Evolutionary conservation across 2,329 filamentous ascomycete genomes (phyloP).

Genomic region (Berkeleyomyces rouxiae): DNA sequence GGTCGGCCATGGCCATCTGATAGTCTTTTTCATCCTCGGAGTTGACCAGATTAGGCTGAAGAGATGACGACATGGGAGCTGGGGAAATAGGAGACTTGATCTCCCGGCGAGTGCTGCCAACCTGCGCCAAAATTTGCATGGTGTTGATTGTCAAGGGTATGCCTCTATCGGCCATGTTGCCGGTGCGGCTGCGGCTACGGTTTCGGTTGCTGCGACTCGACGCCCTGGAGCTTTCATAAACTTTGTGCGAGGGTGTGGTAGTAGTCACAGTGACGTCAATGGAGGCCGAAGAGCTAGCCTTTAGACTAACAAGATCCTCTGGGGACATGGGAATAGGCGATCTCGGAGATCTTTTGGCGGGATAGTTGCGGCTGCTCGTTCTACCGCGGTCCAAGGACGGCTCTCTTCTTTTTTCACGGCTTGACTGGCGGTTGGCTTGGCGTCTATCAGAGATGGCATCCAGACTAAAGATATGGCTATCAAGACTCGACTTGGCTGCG

Average conservation of each 20-base stretch:
- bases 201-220: conserved; percentile 26
- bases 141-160: conserved; percentile 48
- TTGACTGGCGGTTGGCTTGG: background rate
- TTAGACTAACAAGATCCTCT: conserved; percentile 55
- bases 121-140: conserved; percentile 20
- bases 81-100: conserved; percentile 9
- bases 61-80: conserved; percentile 41
- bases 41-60: conserved; percentile 31
- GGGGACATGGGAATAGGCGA: conserved; percentile 92
- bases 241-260: conserved; percentile 11
- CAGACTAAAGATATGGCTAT: conserved; percentile 74
- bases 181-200: conserved; percentile 21
- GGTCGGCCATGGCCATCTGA: conserved; percentile 33
- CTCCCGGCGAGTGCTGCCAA: background rate
- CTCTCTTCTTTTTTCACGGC: conserved; percentile 27
- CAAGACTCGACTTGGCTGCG: conserved; percentile 47
- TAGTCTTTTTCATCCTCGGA: conserved; percentile 53
- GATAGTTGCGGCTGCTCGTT: conserved; percentile 45
- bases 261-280: conserved; percentile 9
- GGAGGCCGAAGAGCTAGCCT: conserved; percentile 16
- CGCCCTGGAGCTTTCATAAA: conserved; percentile 22
- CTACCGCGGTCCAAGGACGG: conserved; percentile 55
- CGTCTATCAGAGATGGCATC: conserved; percentile 52
- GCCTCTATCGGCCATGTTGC: conserved; percentile 1
- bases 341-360: conserved; percentile 70